Evolutionary conservation across 305 asterid genomes (phyloP), one percentile per base, ranked within the genome.

Genomic region (Caryopteris hybrid): DNA sequence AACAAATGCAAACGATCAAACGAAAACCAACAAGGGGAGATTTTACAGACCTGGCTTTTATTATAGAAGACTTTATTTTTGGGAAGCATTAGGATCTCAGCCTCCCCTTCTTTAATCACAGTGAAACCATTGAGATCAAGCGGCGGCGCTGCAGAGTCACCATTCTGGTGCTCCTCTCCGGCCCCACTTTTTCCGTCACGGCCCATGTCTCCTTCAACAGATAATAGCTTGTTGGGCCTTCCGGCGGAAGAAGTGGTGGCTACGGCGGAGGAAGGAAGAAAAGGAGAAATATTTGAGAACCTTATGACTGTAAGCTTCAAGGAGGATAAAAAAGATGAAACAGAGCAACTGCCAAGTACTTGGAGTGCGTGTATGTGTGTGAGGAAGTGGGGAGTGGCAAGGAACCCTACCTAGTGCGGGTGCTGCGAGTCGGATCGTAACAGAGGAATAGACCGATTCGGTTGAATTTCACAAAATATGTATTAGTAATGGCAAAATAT

Each of bases 71-170:
- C 99, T 85, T 78, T 83, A 69, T 94, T 94, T 55, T 87, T 86
- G 34, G 87, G 77, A 79, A 82, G 96, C 99, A 91, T 91, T 45
- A 94, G 74, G 68, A 94, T 89, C 91, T 91, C 98, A 43, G 98
- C 98, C 73, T 94, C 95, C 46, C 98, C 99, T 78, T 94, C 97
- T 73, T 86, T 89, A 68, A 91, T 80, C 17, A 91, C 66, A 17
- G 79, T 76, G 65, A 78, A 84, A 62, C 88, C 98, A 69, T 83
- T 77, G 48, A 87, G 79, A 84, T 86, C 94, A 61, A 85, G 74
- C 13, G 90, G 72, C 62, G 77, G 75, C 59, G 50, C 57, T 41
- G 60, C 78, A 7, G 76, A 5, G 13, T 34, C 54, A 17, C 64
- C 78, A 4, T 58, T 57, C 39, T 80, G 76, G 46, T 73, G 72